These are phyloP conservation scores for Talaromyces marneffei DNA, from an alignment of 2,329 filamentous ascomycete species.

Conservation along the genomic window DNA sequence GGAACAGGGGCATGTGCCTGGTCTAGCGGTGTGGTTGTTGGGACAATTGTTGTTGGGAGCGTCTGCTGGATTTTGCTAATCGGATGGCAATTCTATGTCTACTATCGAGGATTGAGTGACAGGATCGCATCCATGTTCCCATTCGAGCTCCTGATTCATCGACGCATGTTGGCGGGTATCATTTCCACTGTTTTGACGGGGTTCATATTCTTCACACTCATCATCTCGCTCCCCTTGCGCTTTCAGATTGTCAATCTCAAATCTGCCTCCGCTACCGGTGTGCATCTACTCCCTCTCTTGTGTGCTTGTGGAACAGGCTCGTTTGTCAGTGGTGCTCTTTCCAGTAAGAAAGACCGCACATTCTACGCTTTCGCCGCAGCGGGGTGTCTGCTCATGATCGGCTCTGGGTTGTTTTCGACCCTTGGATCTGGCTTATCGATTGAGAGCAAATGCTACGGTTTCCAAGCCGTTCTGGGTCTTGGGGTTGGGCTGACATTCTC, in stretches of 20 bases:
- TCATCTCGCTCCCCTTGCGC: background rate
- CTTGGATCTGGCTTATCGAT: background rate
- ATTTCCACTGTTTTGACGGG: background rate
- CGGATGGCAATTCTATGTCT: constrained; percentile 4
- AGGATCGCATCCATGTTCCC: constrained; percentile 4
- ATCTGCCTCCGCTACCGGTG: background rate
- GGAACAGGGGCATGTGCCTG: background rate
- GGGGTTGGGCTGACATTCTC: constrained; percentile 1
- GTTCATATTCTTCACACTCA: background rate
- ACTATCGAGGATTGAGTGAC: background rate
- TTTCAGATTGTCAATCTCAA: constrained; percentile 7
- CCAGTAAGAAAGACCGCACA: background rate
- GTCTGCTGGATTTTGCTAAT: background rate
- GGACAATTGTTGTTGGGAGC: background rate
- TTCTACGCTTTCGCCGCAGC: background rate
- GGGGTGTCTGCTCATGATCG: background rate
- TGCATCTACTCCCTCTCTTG: background rate
- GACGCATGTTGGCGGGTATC: background rate
- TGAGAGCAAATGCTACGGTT: background rate
- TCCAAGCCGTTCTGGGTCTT: background rate
- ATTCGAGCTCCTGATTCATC: constrained; percentile 6
- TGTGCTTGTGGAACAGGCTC: background rate
- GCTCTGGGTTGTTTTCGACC: background rate
- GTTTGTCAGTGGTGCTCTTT: background rate
- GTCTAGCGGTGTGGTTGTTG: background rate